These are phyloP conservation scores for Coemansia sp. DNA, from an alignment of 192 early-diverging fungal genomes.

Conservation along the genomic window DNA sequence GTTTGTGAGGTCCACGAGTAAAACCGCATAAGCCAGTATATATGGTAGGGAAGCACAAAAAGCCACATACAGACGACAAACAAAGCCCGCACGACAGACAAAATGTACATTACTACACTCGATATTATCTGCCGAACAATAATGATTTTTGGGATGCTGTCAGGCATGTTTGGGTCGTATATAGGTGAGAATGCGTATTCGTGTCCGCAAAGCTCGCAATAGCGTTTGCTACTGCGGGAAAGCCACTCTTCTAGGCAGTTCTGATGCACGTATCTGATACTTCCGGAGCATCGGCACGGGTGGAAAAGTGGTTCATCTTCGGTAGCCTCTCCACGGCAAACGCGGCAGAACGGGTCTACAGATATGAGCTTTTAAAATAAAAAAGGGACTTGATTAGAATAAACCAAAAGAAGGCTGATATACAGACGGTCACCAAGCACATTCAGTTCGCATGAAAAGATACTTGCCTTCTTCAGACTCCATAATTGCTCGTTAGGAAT, in stretches of 20 bases:
- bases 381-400: constrained; percentile 1
- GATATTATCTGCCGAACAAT: constrained; percentile 59
- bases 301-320: constrained; percentile 83
- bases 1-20: constrained; percentile 79
- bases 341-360: constrained; percentile 75
- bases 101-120: constrained; percentile 47
- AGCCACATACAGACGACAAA: constrained; percentile 77
- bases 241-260: constrained; percentile 86
- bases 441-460: neutral
- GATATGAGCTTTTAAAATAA: neutral
- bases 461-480: constrained; percentile 35
- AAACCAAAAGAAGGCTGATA: neutral
- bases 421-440: neutral
- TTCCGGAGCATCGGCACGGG: constrained; percentile 95
- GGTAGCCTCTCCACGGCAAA: constrained; percentile 76
- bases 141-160: constrained; percentile 61
- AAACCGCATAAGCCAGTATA: constrained; percentile 81
- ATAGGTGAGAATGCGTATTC: constrained; percentile 82
- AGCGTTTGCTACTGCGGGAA: constrained; percentile 68
- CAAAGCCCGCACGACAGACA: constrained; percentile 57
- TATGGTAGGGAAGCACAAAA: constrained; percentile 75
- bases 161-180: constrained; percentile 73
- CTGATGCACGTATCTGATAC: constrained; percentile 95
- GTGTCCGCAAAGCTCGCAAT: constrained; percentile 91
- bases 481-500: constrained; percentile 13